Conservation (phyloP, 495 filamentous ascomycete genomes). For the Daldinia loculata region DNA sequence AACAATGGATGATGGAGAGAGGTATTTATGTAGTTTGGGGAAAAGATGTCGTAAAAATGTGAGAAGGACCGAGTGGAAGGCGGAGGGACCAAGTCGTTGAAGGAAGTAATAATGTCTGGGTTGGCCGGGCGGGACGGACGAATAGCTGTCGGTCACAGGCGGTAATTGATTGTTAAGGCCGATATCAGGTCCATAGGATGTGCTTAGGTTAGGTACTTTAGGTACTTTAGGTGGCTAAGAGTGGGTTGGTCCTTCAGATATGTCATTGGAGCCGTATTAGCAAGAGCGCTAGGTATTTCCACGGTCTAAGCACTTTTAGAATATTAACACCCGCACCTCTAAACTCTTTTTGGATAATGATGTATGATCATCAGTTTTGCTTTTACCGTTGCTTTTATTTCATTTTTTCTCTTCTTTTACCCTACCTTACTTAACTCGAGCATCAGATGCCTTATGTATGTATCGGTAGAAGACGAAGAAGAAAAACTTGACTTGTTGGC, state of each 20-base stretch:
- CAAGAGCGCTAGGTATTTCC: background rate
- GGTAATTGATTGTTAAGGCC: constrained; percentile 31
- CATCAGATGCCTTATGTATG: too few species aligned
- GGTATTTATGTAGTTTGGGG: background rate
- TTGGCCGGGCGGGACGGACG: constrained; percentile 32
- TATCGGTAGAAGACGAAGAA: background rate
- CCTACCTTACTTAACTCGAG: too few species aligned
- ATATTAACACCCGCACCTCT: constrained; percentile 8
- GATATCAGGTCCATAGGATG: constrained; percentile 12
- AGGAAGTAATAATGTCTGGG: background rate
- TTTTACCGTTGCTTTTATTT: background rate
- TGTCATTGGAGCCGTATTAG: background rate
- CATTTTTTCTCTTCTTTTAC: background rate
- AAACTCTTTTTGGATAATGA: constrained; percentile 29
- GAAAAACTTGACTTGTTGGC: background rate
- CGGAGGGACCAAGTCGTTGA: constrained; percentile 23
- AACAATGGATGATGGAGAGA: background rate
- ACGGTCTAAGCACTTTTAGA: constrained; percentile 2
- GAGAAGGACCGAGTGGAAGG: constrained; percentile 18
- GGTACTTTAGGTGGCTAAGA: background rate
- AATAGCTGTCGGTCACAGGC: constrained; percentile 11
- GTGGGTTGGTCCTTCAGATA: background rate
- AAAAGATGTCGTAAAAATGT: constrained; percentile 9
- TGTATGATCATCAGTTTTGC: background rate
- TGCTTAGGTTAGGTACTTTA: background rate